These are phyloP conservation scores for Naganishia onofrii DNA, from an alignment of 768 basidiomycete genomes.

Conservation along the genomic window DNA sequence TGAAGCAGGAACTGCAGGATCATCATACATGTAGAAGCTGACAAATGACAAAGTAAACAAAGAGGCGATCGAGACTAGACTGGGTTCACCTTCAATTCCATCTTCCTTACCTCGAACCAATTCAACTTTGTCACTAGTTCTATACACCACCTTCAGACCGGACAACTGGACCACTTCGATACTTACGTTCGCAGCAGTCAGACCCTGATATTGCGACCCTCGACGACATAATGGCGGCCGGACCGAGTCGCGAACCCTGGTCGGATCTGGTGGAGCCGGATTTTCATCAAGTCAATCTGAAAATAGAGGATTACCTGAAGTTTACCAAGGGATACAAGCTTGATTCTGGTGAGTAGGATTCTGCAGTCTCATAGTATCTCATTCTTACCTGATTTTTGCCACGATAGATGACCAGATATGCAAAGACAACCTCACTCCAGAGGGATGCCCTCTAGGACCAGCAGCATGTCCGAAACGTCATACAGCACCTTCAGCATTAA, in stretches of 20 bases:
- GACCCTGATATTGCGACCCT: no score
- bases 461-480: conserved; percentile 87
- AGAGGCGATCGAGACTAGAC: neutral
- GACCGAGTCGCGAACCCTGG: conserved; percentile 2
- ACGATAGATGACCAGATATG: conserved; percentile 87
- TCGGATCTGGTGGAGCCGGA: conserved; percentile 70
- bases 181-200: no score
- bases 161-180: neutral
- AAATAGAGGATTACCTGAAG: conserved; percentile 77
- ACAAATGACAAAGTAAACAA: conserved; percentile 26
- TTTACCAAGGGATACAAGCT: conserved; percentile 78
- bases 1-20: no score
- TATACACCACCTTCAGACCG: no score
- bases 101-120: no score
- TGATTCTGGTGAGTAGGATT: conserved; percentile 70
- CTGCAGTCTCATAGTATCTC: neutral
- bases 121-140: no score
- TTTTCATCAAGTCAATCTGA: conserved; percentile 89
- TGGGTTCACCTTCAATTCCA: neutral
- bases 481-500: conserved; percentile 78
- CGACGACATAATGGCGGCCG: neutral
- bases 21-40: conserved; percentile 1
- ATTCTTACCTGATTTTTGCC: no score
- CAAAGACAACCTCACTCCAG: conserved; percentile 70
- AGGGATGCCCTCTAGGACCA: conserved; percentile 88